Evolutionary conservation across 768 basidiomycete genomes (phyloP), one percentile per base, ranked within the genome.

Genomic region (Coprinopsis cinerea): DNA sequence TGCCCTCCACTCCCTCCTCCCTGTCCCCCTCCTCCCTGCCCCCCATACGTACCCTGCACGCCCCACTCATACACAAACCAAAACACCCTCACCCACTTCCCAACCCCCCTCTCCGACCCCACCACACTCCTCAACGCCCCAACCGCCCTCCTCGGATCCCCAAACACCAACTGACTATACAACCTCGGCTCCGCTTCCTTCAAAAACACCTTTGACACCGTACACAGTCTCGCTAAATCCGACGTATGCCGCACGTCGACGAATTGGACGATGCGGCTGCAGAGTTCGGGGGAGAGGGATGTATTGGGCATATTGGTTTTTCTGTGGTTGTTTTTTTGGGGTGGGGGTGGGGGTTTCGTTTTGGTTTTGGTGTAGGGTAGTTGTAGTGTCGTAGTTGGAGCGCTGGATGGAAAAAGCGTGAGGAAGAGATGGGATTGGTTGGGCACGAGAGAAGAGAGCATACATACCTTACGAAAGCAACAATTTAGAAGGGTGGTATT

Each of bases 151-250:
- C 61, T 49, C 42, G 69, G 57, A 50, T 75, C 74, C 4, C 57
- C 59, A 41, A 77, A 67, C 52, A 64, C 57, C 49, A 78, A 47
- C 20, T 58, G 49, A 18, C 68, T 61, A 61, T 82, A 83, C 32
- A 82, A 59, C 51, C 56, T 64, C 15, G 62, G 54, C 55, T 80
- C 77, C 27, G 79, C 76, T 45, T 71, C 70, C 44, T 61, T 65
- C 51, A 77, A 76, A 44, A 82, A 63, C 9, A 69, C 57, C 61
- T 72, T 78, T 59, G 62, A 76, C 5, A 73, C 71, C 42, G 67
- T 62, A 55, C 71, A 72, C 39, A 82, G 68, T 9, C 69, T 59
- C 0, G 62, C 49, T 22, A 81, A 69, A 51, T 78, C 36, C 11
- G 36, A 75, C 4, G 26, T 37, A 2, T 54, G 59, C 11, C 59